A percentile compares a stretch with the other conserved stretches of the same genome.
Conservation (phyloP, 2,329 filamentous ascomycete species). For the Clonostachys rhizophaga region DNA sequence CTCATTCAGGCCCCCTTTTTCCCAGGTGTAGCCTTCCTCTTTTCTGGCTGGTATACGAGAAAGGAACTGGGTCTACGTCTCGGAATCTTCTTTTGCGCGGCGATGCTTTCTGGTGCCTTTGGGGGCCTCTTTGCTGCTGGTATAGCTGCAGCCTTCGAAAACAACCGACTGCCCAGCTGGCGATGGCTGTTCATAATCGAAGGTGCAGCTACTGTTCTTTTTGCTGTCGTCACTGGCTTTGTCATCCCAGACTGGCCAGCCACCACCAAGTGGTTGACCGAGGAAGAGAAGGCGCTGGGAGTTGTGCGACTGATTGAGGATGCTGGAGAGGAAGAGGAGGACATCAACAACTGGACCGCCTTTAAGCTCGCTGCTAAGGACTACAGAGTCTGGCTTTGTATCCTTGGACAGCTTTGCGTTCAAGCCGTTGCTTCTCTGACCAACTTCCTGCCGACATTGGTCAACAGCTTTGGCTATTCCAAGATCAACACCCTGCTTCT, state of each 20-base stretch:
- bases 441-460: slow-evolving; percentile 22
- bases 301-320: slow-evolving; percentile 59
- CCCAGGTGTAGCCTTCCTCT: slow-evolving; percentile 16
- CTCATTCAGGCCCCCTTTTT: slow-evolving; percentile 11
- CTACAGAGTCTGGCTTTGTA: slow-evolving; percentile 15
- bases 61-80: slow-evolving; percentile 15
- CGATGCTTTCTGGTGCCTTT: slow-evolving; percentile 31
- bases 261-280: slow-evolving; percentile 32
- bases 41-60: slow-evolving; percentile 19
- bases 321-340: slow-evolving; percentile 48
- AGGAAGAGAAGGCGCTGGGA: slow-evolving; percentile 49
- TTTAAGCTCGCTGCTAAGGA: slow-evolving; percentile 19
- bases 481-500: slow-evolving; percentile 18
- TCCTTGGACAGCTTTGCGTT: slow-evolving; percentile 15
- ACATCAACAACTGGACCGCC: slow-evolving; percentile 10
- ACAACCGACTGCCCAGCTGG: slow-evolving; percentile 32
- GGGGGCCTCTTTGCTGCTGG: slow-evolving; percentile 35
- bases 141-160: slow-evolving; percentile 21
- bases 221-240: slow-evolving; percentile 50
- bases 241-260: slow-evolving; percentile 42
- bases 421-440: slow-evolving; percentile 20
- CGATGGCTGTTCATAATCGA: slow-evolving; percentile 55
- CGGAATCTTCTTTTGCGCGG: slow-evolving; percentile 24
- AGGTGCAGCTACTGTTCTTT: slow-evolving; percentile 56
- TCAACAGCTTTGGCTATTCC: slow-evolving; percentile 16